Evolutionary conservation across 108 stramenopile species (phyloP).

Genomic region (Fragilaria radians): DNA sequence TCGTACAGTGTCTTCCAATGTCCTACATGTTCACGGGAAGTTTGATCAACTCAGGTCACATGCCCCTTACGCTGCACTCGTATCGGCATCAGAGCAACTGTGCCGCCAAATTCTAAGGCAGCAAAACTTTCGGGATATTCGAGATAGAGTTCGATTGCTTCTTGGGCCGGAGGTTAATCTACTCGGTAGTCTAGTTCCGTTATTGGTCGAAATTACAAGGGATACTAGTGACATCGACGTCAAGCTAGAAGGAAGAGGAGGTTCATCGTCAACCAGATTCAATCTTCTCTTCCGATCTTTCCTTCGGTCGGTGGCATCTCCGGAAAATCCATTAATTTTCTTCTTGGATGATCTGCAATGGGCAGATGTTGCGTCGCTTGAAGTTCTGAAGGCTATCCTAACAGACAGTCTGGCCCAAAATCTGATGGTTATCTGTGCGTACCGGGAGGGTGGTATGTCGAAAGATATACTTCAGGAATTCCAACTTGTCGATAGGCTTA

Average conservation of each 20-base stretch:
- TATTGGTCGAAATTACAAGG: neutral
- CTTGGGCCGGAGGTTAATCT: neutral
- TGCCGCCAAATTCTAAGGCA: neutral
- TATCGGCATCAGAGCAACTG: neutral
- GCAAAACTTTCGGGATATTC: neutral
- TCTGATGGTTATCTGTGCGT: neutral
- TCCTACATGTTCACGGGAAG: neutral
- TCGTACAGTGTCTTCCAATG: neutral
- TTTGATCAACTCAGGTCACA: neutral
- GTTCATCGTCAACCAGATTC: neutral
- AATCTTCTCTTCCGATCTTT: neutral
- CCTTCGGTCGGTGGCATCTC: neutral
- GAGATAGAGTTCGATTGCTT: neutral
- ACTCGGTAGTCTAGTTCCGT: neutral
- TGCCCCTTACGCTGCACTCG: neutral
- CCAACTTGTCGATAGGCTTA: neutral
- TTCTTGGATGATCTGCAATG: constrained; percentile 64
- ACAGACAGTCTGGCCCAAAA: neutral
- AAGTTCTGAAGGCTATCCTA: constrained; percentile 15
- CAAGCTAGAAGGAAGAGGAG: neutral
- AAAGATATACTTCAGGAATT: neutral
- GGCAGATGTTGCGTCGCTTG: constrained; percentile 40
- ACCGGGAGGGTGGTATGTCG: neutral
- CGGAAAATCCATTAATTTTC: constrained; percentile 20
- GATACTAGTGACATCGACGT: neutral